These are phyloP conservation scores for Fimicolochytrium jonesii DNA, from an alignment of 192 early-diverging fungal genomes.

Conservation along the genomic window DNA sequence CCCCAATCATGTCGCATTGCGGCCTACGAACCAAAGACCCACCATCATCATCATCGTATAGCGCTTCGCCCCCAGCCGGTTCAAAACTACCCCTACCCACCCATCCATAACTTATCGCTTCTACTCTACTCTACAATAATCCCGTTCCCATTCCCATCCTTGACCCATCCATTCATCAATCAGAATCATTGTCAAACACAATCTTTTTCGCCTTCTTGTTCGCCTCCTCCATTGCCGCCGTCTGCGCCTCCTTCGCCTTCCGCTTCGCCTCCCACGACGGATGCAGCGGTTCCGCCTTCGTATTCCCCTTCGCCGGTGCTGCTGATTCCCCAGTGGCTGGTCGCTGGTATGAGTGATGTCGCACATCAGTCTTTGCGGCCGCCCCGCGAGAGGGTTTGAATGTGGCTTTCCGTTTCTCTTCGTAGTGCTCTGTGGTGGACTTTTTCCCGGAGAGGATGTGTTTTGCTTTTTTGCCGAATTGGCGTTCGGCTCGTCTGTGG, in stretches of 20 bases:
- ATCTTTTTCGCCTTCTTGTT: slow-evolving; percentile 27
- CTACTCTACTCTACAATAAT: no score
- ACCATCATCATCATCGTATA: no score
- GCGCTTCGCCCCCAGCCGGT: no score
- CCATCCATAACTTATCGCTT: no score
- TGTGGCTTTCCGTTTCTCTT: slow-evolving; percentile 2
- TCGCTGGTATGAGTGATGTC: not conserved
- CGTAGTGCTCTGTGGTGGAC: slow-evolving; percentile 12
- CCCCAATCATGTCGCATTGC: no score
- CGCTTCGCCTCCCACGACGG: slow-evolving; percentile 38
- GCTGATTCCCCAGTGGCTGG: slow-evolving; percentile 3
- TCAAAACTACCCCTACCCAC: no score
- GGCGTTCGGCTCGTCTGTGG: slow-evolving; percentile 31
- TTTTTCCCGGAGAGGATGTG: slow-evolving; percentile 19
- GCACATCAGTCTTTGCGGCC: not conserved
- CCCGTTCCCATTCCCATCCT: no score
- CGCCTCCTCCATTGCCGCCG: not conserved
- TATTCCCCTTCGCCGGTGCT: slow-evolving; percentile 10
- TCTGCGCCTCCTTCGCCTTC: slow-evolving; percentile 25
- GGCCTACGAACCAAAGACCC: no score
- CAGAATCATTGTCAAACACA: slow-evolving; percentile 31
- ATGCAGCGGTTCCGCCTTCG: slow-evolving; percentile 25
- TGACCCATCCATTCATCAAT: no score
- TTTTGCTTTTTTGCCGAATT: slow-evolving; percentile 36
- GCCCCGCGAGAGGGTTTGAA: not conserved